Evolutionary conservation across 495 filamentous ascomycete genomes (phyloP), one percentile per base, ranked within the genome.

Genomic region (Rhypophila decipiens): DNA sequence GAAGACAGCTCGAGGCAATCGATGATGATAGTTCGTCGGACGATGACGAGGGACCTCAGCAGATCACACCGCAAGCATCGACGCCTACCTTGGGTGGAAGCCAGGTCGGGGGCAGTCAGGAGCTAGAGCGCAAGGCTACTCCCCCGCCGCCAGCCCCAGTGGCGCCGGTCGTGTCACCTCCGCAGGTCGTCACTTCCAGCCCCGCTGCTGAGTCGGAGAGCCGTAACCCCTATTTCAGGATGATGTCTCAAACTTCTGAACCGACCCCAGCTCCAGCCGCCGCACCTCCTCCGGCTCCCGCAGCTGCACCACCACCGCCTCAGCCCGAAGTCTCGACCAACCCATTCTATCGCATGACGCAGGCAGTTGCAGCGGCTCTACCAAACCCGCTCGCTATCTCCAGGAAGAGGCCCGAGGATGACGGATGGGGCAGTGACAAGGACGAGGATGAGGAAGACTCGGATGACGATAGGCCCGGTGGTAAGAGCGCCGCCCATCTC

Each of bases 301-400:
- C 65, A 11, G 49, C 66, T 33, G n/a, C n/a, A n/a, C 64, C 74
- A 17, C 59, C 70, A 17, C 63, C 73, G 29, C 59, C 73, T 36
- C 67, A 66, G 42, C 49, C 68, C 8, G 78, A 82, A 41, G 69
- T 78, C 31, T 88, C 88, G 19, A 94, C 85, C 27, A 98, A 98
- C 57, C 93, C 93, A n/a, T 98, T 98, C 80, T 88, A 93, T 66
- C 87, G 90, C 39, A 73, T 95, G 39, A 77, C 84, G 12, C 84
- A 82, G 50, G 69, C 84, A 49, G 63, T 70, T 23, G 56, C 70
- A 7, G 61, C 69, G 17, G 60, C 73, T 43, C 21, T 59, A 41
- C 69, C 48, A 24, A n/a, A n/a, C n/a, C 15, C 69, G 44, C 50
- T 51, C 29, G 49, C 60, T 46, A 17, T 60, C 39, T 68, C 68